These are phyloP conservation scores for Pittosporum tobira DNA, from an alignment of 129 eudicot species.

Conservation along the genomic window DNA sequence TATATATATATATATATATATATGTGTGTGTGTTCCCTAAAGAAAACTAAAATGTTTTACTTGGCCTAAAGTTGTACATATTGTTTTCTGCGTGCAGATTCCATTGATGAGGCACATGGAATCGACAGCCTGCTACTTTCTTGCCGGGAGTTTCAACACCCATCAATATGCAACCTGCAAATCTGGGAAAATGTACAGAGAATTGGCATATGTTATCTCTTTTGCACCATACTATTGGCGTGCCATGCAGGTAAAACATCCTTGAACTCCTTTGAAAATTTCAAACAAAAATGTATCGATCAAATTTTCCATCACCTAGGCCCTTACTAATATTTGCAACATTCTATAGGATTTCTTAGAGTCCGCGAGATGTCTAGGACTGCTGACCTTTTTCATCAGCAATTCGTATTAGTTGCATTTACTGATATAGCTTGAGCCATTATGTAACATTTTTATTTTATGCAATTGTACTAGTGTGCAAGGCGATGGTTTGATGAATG, in stretches of 20 bases:
- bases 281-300: background rate
- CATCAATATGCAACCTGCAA: constrained; percentile 66
- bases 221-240: constrained; percentile 99
- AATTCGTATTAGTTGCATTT: too few relatives aligned
- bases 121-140: constrained; percentile 79
- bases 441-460: background rate
- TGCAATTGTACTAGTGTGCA: constrained; percentile 53
- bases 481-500: constrained; percentile 93
- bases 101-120: constrained; percentile 92
- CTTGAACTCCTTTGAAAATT: background rate
- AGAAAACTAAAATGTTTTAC: too few relatives aligned
- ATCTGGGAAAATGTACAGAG: constrained; percentile 72
- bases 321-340: background rate
- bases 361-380: too few relatives aligned
- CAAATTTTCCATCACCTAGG: background rate
- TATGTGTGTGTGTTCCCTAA: too few relatives aligned
- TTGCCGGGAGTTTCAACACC: constrained; percentile 67
- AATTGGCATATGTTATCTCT: constrained; percentile 84
- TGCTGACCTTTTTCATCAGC: too few relatives aligned
- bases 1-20: too few relatives aligned
- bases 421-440: too few relatives aligned
- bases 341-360: too few relatives aligned
- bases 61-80: background rate
- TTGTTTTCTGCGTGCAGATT: constrained; percentile 31
- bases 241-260: constrained; percentile 80